These are phyloP conservation scores for Cladosporium sp. DNA, from an alignment of 2,329 filamentous ascomycete species.

Conservation along the genomic window DNA sequence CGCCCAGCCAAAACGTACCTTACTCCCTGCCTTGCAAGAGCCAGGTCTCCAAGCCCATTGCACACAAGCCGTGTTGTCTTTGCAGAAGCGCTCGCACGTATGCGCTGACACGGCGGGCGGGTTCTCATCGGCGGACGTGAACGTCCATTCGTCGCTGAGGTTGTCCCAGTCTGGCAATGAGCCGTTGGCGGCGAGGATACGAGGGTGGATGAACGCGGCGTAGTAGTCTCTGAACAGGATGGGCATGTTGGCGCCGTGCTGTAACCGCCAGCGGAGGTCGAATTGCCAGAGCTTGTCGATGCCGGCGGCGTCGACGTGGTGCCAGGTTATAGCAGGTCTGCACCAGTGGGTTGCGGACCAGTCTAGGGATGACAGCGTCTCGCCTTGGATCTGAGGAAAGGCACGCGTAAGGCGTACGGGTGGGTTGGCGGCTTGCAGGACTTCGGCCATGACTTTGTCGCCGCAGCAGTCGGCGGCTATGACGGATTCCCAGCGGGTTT, in stretches of 20 bases:
- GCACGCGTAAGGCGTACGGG: slow-evolving; percentile 40
- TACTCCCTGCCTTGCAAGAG: slow-evolving; percentile 39
- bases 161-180: slow-evolving; percentile 42
- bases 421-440: slow-evolving; percentile 35
- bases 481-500: slow-evolving; percentile 37
- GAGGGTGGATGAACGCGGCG: slow-evolving; percentile 36
- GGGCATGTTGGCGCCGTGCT: slow-evolving; percentile 38
- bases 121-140: slow-evolving; percentile 23
- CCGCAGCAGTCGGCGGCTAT: slow-evolving; percentile 40
- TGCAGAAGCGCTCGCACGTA: slow-evolving; percentile 38
- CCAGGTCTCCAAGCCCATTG: slow-evolving; percentile 42
- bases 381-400: slow-evolving; percentile 42
- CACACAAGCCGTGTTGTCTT: slow-evolving; percentile 37
- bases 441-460: slow-evolving; percentile 40
- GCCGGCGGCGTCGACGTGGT: slow-evolving; percentile 33
- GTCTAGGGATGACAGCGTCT: slow-evolving; percentile 39
- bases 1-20: slow-evolving; percentile 32
- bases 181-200: slow-evolving; percentile 28
- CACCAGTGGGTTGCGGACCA: slow-evolving; percentile 43
- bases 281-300: slow-evolving; percentile 37
- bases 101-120: slow-evolving; percentile 28
- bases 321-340: slow-evolving; percentile 41
- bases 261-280: slow-evolving; percentile 38
- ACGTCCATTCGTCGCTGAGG: slow-evolving; percentile 32
- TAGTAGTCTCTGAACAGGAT: slow-evolving; percentile 41